These are phyloP conservation scores for Quercus lobata DNA, from an alignment of 331 rosid genomes.

Conservation along the genomic window DNA sequence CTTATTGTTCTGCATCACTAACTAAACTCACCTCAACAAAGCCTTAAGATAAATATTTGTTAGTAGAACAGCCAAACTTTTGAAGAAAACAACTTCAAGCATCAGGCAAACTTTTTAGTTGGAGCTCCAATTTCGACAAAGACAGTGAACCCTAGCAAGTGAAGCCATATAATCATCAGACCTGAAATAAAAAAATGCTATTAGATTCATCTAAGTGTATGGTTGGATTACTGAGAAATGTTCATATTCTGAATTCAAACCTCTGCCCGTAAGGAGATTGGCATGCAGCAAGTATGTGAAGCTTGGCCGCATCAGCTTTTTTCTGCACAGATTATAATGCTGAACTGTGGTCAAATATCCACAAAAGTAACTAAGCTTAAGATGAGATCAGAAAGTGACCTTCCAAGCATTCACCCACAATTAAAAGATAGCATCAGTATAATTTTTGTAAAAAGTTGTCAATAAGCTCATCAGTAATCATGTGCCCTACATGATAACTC, in stretches of 20 bases:
- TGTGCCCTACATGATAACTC: neutral
- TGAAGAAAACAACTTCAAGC: neutral
- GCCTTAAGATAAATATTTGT: neutral
- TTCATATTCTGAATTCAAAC: slow-evolving; percentile 31
- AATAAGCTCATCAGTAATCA: slow-evolving; percentile 3
- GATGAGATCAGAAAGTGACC: neutral
- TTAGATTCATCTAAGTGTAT: slow-evolving; percentile 1
- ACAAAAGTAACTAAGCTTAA: slow-evolving; percentile 4
- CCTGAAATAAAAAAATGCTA: slow-evolving; percentile 38
- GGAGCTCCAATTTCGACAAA: slow-evolving; percentile 65
- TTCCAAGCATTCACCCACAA: neutral
- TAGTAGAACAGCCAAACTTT: neutral
- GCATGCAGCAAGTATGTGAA: slow-evolving; percentile 59
- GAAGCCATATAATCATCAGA: slow-evolving; percentile 92
- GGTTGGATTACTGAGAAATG: neutral
- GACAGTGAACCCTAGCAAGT: slow-evolving; percentile 80
- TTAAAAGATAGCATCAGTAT: neutral
- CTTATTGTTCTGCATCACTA: no score
- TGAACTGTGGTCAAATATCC: slow-evolving; percentile 2
- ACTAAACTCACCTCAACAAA: neutral
- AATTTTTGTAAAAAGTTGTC: neutral
- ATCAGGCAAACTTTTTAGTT: slow-evolving; percentile 18
- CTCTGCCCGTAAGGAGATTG: slow-evolving; percentile 82
- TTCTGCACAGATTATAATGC: slow-evolving; percentile 37
- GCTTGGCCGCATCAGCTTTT: slow-evolving; percentile 57